These are phyloP conservation scores for Colletotrichum cuscutae DNA, from an alignment of 2,329 filamentous ascomycete genomes.

Conservation along the genomic window DNA sequence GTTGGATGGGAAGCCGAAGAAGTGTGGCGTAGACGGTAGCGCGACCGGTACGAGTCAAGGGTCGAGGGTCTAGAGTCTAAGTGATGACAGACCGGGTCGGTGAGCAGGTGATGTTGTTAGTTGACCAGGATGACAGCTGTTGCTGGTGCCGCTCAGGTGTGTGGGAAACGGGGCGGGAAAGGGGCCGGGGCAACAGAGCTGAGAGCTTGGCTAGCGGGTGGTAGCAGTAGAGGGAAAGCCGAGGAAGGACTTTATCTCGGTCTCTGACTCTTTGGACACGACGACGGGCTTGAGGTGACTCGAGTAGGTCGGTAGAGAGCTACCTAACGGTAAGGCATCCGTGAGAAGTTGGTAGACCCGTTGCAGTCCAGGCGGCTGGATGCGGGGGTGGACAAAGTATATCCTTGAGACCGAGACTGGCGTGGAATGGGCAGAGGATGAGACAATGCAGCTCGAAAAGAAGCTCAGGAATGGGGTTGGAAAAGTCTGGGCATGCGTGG, in stretches of 20 bases:
- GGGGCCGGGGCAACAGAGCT: conserved; percentile 1
- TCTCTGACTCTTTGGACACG: background rate
- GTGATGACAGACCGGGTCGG: conserved; percentile 14
- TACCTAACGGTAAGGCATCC: background rate
- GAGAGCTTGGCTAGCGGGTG: conserved; percentile 9
- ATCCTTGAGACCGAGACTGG: background rate
- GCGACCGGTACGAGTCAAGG: conserved; percentile 10
- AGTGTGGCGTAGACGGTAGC: conserved; percentile 17
- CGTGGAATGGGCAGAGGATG: conserved; percentile 13
- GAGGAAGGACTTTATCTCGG: background rate
- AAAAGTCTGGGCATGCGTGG: conserved; percentile 28
- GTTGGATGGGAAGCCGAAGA: conserved; percentile 8
- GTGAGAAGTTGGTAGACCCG: background rate
- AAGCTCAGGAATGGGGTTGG: conserved; percentile 21
- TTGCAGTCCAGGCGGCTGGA: conserved; percentile 1
- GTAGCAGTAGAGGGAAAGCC: background rate
- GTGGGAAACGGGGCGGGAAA: background rate
- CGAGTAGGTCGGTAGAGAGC: background rate
- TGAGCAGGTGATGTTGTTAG: conserved; percentile 29
- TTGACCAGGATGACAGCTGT: conserved; percentile 15
- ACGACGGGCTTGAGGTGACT: background rate
- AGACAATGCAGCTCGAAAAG: conserved; percentile 15
- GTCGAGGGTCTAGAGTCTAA: background rate
- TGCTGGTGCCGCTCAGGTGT: background rate
- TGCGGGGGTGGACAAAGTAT: conserved; percentile 5